Conservation (phyloP, 2,329 filamentous ascomycete species). For the Helminthosporium solani region DNA sequence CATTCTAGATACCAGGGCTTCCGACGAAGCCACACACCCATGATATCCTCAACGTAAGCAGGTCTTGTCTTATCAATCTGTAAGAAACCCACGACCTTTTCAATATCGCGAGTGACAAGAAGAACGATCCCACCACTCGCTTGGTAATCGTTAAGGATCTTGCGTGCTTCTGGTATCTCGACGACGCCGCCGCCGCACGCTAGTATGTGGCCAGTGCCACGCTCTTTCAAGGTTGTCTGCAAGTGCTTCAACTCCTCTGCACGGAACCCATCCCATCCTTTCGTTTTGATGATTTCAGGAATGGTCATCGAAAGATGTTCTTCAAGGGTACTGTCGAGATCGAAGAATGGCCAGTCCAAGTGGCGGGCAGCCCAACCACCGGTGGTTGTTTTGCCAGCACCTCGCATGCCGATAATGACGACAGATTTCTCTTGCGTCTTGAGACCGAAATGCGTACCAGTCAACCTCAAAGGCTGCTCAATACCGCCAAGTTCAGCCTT, state of each 20-base stretch:
- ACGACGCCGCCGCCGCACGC: slow-evolving; percentile 94
- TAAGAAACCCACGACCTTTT: slow-evolving; percentile 84
- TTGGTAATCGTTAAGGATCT: slow-evolving; percentile 72
- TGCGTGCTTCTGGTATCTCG: slow-evolving; percentile 76
- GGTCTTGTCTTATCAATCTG: slow-evolving; percentile 86
- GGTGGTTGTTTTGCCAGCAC: slow-evolving; percentile 92
- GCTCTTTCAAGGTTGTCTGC: slow-evolving; percentile 70
- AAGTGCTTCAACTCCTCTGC: slow-evolving; percentile 75
- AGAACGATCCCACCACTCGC: slow-evolving; percentile 79
- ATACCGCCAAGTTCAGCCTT: slow-evolving; percentile 73
- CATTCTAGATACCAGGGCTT: slow-evolving; percentile 90
- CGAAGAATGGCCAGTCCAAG: slow-evolving; percentile 74
- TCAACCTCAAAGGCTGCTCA: slow-evolving; percentile 51
- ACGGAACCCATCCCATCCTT: slow-evolving; percentile 87
- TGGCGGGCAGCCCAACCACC: slow-evolving; percentile 80
- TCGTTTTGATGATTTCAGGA: slow-evolving; percentile 76
- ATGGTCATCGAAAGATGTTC: slow-evolving; percentile 71
- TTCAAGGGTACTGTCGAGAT: slow-evolving; percentile 88
- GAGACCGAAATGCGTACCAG: slow-evolving; percentile 40
- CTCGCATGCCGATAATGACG: slow-evolving; percentile 95
- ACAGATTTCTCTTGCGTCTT: slow-evolving; percentile 63
- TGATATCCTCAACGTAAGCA: slow-evolving; percentile 89
- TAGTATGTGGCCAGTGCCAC: slow-evolving; percentile 75
- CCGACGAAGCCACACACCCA: slow-evolving; percentile 83
- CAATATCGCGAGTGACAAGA: slow-evolving; percentile 82